These are phyloP conservation scores for Candida nanaspora DNA, from an alignment of 805 yeast species.

Conservation along the genomic window DNA sequence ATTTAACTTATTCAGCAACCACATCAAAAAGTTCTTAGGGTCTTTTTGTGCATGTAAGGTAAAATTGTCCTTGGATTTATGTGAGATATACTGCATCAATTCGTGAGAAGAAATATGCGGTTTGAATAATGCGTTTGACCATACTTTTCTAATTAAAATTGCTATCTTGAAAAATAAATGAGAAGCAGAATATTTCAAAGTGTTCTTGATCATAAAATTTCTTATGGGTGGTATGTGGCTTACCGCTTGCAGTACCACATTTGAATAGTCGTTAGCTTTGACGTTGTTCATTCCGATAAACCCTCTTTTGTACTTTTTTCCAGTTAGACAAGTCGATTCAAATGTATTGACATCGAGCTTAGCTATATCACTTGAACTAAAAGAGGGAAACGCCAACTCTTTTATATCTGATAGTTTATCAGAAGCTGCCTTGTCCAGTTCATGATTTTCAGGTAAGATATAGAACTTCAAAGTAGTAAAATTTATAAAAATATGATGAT, in stretches of 20 bases:
- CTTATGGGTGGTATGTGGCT: constrained; percentile 48
- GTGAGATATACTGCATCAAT: constrained; percentile 41
- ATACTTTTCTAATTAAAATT: constrained; percentile 45
- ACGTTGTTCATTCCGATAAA: constrained; percentile 57
- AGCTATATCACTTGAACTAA: constrained; percentile 26
- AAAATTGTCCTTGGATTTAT: constrained; percentile 36
- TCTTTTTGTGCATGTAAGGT: constrained; percentile 31
- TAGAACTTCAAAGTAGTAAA: constrained; percentile 42
- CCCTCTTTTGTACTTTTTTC: constrained; percentile 49
- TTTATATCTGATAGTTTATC: constrained; percentile 43
- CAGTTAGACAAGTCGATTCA: constrained; percentile 34
- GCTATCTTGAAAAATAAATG: constrained; percentile 37
- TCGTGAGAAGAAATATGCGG: constrained; percentile 65
- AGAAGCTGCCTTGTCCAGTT: constrained; percentile 25
- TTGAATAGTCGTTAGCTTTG: constrained; percentile 44
- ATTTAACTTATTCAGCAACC: constrained; percentile 49
- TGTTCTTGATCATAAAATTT: constrained; percentile 31
- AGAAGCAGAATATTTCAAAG: constrained; percentile 4
- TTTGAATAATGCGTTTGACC: constrained; percentile 56
- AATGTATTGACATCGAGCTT: constrained; percentile 18
- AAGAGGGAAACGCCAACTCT: constrained; percentile 45
- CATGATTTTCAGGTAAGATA: constrained; percentile 57
- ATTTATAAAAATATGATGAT: constrained; percentile 59
- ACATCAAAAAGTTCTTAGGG: constrained; percentile 51
- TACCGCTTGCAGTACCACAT: constrained; percentile 48